phyloP scores from a whole-genome alignment of 495 filamentous ascomycete genomes.

The Penicillium lagena region DNA sequence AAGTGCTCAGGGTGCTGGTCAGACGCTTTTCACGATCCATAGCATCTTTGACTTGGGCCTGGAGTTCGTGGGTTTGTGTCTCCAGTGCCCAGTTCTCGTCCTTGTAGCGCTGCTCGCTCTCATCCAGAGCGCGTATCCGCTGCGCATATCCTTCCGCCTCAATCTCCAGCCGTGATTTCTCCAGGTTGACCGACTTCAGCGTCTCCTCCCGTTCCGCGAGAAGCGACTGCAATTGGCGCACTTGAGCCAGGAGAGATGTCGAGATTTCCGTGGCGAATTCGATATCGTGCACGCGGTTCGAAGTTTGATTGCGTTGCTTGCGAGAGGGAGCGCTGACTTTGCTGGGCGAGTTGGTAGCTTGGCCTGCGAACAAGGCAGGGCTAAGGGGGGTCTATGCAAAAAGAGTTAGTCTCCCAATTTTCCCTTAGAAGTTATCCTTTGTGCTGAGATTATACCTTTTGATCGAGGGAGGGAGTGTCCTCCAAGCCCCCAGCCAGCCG shows the following conservation, averaged over 20 bases:
- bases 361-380: constrained; percentile 74
- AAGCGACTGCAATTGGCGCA: constrained; percentile 77
- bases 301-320: constrained; percentile 84
- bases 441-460: constrained; percentile 38
- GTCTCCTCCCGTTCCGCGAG: constrained; percentile 83
- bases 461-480: constrained; percentile 56
- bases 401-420: constrained; percentile 7
- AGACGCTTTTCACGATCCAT: constrained; percentile 75
- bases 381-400: constrained; percentile 55
- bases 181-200: constrained; percentile 63
- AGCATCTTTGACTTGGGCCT: constrained; percentile 61
- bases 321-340: constrained; percentile 81
- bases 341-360: constrained; percentile 80
- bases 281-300: constrained; percentile 82
- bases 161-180: constrained; percentile 71
- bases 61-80: constrained; percentile 76
- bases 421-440: no score
- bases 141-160: constrained; percentile 75
- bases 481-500: constrained; percentile 63
- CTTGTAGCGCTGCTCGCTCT: constrained; percentile 91
- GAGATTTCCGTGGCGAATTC: constrained; percentile 95
- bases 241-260: constrained; percentile 80
- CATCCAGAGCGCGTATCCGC: constrained; percentile 73
- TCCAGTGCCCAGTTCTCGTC: constrained; percentile 98
- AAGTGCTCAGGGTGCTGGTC: constrained; percentile 57